phyloP scores from a whole-genome alignment of 371 early-diverging fungal genomes.

The Blastocladiella emersonii region DNA sequence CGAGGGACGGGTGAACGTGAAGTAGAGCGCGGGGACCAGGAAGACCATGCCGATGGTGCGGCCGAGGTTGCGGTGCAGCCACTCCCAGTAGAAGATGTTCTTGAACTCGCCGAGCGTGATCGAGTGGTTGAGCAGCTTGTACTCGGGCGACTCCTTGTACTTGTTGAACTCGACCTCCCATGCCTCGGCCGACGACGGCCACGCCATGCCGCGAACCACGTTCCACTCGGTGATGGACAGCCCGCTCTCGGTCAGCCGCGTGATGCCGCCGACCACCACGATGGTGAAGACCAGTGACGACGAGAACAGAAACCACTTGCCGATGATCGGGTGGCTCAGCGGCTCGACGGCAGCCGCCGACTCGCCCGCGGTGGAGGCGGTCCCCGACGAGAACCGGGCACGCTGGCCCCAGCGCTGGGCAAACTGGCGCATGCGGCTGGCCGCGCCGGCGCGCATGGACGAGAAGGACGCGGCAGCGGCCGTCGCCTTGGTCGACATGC shows the following conservation, averaged over 20 bases:
- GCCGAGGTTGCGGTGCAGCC: slow-evolving; percentile 89
- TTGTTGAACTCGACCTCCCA: slow-evolving; percentile 91
- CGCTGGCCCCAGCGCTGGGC: too few relatives aligned
- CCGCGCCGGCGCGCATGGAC: too few relatives aligned
- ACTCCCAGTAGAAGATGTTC: slow-evolving; percentile 91
- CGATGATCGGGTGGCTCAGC: slow-evolving; percentile 47
- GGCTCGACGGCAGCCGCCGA: too few relatives aligned
- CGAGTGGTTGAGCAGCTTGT: slow-evolving; percentile 76
- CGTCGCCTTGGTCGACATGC: too few relatives aligned
- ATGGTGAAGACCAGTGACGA: slow-evolving; percentile 83
- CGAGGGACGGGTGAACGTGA: slow-evolving; percentile 48
- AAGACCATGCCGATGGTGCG: slow-evolving; percentile 81
- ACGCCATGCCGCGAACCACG: slow-evolving; percentile 79
- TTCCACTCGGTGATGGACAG: slow-evolving; percentile 95
- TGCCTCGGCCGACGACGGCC: slow-evolving; percentile 69
- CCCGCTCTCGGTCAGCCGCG: slow-evolving; percentile 90
- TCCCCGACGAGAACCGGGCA: too few relatives aligned
- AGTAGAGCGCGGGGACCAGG: slow-evolving; percentile 71
- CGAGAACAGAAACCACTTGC: slow-evolving; percentile 80
- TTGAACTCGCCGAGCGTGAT: slow-evolving; percentile 88
- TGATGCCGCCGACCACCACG: slow-evolving; percentile 88
- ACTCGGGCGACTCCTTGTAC: slow-evolving; percentile 94
- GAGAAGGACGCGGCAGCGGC: too few relatives aligned
- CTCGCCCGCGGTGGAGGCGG: too few relatives aligned
- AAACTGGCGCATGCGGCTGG: too few relatives aligned